These are phyloP conservation scores for Bigelowiella natans DNA, from an alignment of 78 protist genomes.

Conservation along the genomic window DNA sequence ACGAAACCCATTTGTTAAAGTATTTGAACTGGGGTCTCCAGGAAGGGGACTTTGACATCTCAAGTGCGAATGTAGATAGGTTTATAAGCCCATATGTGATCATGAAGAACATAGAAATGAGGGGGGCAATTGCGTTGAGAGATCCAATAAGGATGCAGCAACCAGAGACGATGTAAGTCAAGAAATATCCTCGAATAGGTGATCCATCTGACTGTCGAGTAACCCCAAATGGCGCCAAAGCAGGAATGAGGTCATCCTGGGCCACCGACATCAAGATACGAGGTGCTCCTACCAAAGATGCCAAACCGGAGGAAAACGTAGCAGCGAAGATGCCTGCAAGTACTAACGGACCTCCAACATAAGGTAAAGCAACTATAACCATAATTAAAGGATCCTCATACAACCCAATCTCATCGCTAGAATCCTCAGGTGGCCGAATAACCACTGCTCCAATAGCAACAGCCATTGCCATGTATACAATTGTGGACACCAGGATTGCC, in stretches of 20 bases:
- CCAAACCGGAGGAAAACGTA: slow-evolving; percentile 13
- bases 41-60: background rate
- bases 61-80: background rate
- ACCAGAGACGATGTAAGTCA: slow-evolving; percentile 11
- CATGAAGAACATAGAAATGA: background rate
- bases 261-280: slow-evolving; percentile 8
- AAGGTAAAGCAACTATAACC: background rate
- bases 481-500: background rate
- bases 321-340: slow-evolving; percentile 22
- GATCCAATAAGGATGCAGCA: background rate
- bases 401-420: background rate
- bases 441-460: background rate
- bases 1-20: background rate
- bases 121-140: background rate
- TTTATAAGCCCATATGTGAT: background rate
- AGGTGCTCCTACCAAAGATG: slow-evolving; percentile 25
- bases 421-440: background rate
- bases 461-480: background rate
- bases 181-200: slow-evolving; percentile 12
- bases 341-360: slow-evolving; percentile 17
- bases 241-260: background rate
- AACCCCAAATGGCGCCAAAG: background rate
- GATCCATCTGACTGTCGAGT: background rate
- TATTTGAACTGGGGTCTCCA: slow-evolving; percentile 22
- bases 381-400: background rate